These are phyloP conservation scores for Colletotrichum gigasporum DNA, from an alignment of 2,329 filamentous ascomycete species.

Conservation along the genomic window DNA sequence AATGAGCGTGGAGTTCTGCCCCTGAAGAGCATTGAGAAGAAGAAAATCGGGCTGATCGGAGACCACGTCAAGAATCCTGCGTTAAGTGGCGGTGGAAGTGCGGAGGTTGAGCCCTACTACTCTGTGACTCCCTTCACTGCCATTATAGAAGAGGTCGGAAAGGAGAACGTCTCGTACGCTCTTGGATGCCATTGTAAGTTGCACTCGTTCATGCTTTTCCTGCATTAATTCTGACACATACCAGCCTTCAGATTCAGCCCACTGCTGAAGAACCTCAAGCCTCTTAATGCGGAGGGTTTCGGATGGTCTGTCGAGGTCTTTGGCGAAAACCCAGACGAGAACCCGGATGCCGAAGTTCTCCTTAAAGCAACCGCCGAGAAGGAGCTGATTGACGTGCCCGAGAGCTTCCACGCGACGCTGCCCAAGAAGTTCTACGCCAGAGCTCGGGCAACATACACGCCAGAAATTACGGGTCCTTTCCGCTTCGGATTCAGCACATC, in stretches of 20 bases:
- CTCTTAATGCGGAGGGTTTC: constrained; percentile 2
- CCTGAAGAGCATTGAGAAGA: constrained; percentile 64
- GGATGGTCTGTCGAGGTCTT: constrained; percentile 31
- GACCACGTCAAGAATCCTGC: constrained; percentile 37
- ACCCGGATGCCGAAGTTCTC: constrained; percentile 1
- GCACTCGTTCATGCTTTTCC: too few relatives aligned
- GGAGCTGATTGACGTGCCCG: constrained; percentile 28
- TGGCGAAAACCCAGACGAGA: constrained; percentile 21
- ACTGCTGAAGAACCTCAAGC: constrained; percentile 11
- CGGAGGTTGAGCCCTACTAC: constrained; percentile 68
- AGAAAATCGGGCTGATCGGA: constrained; percentile 40
- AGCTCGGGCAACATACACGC: constrained; percentile 19
- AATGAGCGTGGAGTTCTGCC: constrained; percentile 74
- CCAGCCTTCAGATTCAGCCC: constrained; percentile 31
- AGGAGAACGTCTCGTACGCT: constrained; percentile 54
- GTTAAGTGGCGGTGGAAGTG: constrained; percentile 68
- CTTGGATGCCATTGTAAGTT: constrained; percentile 65
- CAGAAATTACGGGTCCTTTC: constrained; percentile 13
- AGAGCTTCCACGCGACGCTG: constrained; percentile 25
- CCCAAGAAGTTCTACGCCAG: constrained; percentile 30
- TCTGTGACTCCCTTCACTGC: constrained; percentile 78
- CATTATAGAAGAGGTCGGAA: constrained; percentile 55
- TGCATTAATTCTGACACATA: background rate
- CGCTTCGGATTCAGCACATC: constrained; percentile 29
- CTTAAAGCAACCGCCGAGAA: constrained; percentile 20